Evolutionary conservation across 352 stramenopile genomes (phyloP), one percentile per base, ranked within the genome.

Genomic region (Phytophthora uliginosa): DNA sequence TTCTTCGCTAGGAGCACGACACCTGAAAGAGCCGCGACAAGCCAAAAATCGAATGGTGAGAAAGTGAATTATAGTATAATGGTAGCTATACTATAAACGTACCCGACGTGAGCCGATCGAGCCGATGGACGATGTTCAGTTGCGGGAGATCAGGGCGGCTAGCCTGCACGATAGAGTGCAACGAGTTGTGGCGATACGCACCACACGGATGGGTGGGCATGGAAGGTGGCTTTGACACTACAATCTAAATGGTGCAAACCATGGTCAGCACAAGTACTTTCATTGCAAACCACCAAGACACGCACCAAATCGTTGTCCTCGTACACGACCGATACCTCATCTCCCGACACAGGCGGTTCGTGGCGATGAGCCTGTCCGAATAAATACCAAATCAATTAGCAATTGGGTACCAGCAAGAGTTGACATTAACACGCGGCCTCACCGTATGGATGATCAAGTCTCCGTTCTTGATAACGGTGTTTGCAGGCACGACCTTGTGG

Each of bases 61-160:
- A 7, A 59, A 66, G 20, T 40, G 60, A 26, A 13, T 45, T 48
- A 40, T 7, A 6, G 34, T 42, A 17, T 17, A 42, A 15, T 42
- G 34, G 9, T 31, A 28, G n/a, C 6, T 4, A 26, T 24, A 51
- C 22, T 22, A 13, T 34, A 7, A 59, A 28, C 31, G 31, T 73
- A 78, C 98, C 98, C 17, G 95, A 99, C 17, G 98, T 99, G 36
- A 99, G 86, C 15, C 96, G 88, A 85, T 99, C 97, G 15, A 99
- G 84, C 18, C 98, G 96, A 83, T 99, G 96, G 53, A 99, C 94
- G 52, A 98, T 93, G 68, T 95, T 84, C 20, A 98, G 79, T 60
- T 85, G 65, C 8, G 76, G 73, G 42, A 97, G 74, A 62, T 97
- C 83, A 1, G 87, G 84, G 10, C 95, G 87, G 59, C 73, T 85